Evolutionary conservation across 768 basidiomycete species (phyloP).

Genomic region (Auriculariales sp.): DNA sequence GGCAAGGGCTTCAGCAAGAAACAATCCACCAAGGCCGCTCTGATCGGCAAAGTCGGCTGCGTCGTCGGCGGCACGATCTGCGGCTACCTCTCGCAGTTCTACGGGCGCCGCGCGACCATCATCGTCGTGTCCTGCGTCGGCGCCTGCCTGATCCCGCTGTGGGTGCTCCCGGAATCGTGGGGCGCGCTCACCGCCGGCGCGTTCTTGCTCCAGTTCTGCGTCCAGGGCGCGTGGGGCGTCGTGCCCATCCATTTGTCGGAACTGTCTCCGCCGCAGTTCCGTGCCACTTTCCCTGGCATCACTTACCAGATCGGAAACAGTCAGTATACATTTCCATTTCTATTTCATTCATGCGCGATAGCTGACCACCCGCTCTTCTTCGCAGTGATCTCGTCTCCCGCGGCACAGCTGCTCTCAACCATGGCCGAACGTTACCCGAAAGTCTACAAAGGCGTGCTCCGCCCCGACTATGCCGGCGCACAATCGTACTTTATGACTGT

Average conservation of each 20-base stretch:
- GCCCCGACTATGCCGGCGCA: neutral
- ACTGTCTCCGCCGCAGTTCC: conserved; percentile 19
- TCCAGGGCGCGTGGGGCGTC: conserved; percentile 22
- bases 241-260: conserved; percentile 20
- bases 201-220: conserved; percentile 18
- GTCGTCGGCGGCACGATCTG: conserved; percentile 18
- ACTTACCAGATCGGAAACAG: conserved; percentile 15
- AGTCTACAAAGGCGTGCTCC: neutral
- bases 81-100: conserved; percentile 18
- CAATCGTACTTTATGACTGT: neutral
- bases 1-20: conserved; percentile 13
- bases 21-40: conserved; percentile 17
- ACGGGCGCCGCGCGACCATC: conserved; percentile 12
- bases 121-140: conserved; percentile 11
- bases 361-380: too few relatives aligned
- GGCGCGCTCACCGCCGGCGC: conserved; percentile 16
- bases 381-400: neutral
- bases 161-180: conserved; percentile 19
- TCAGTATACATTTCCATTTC: neutral
- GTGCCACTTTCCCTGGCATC: conserved; percentile 18
- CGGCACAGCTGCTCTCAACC: neutral
- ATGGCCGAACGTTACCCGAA: conserved; percentile 1
- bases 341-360: too few relatives aligned
- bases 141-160: conserved; percentile 15
- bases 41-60: conserved; percentile 18